Percentiles rank a stretch among this genome's conserved stretches.
phyloP scores from a whole-genome alignment of 1,284 basidiomycete genomes.

The Cryptococcus sp. region DNA sequence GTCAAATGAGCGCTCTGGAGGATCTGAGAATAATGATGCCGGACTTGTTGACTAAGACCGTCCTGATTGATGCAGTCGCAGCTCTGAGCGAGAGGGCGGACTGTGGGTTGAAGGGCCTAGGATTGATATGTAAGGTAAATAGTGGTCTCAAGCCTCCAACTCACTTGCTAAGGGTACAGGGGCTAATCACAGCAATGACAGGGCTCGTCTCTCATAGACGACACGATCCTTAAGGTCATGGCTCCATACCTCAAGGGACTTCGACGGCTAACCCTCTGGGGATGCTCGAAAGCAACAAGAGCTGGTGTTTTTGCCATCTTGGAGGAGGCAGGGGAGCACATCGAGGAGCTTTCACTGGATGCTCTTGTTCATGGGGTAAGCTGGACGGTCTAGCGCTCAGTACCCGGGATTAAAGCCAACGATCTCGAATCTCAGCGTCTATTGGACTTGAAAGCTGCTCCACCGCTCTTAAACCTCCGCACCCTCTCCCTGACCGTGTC shows the following conservation, averaged over 20 bases:
- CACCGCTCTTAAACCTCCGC: slow-evolving; percentile 20
- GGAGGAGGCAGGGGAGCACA: slow-evolving; percentile 16
- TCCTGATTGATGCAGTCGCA: slow-evolving; percentile 22
- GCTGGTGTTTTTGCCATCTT: slow-evolving; percentile 35
- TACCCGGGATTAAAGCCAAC: not conserved
- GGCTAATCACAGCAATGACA: slow-evolving; percentile 5
- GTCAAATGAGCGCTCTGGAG: slow-evolving; percentile 25
- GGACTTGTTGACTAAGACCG: slow-evolving; percentile 29
- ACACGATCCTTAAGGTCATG: slow-evolving; percentile 29
- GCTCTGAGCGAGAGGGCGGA: slow-evolving; percentile 18
- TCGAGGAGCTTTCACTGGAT: slow-evolving; percentile 44
- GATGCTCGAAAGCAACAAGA: slow-evolving; percentile 35
- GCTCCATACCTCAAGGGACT: slow-evolving; percentile 29
- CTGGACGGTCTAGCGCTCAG: not conserved
- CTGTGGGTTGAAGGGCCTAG: slow-evolving; percentile 37
- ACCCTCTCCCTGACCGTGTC: slow-evolving; percentile 35
- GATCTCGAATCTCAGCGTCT: slow-evolving; percentile 21
- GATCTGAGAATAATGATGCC: slow-evolving; percentile 48
- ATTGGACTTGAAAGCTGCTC: slow-evolving; percentile 26
- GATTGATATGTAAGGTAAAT: slow-evolving; percentile 41
- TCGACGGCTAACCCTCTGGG: slow-evolving; percentile 40
- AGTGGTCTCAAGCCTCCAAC: slow-evolving; percentile 3
- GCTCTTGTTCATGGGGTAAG: slow-evolving; percentile 36
- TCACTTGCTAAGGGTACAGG: not conserved
- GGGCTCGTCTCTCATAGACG: slow-evolving; percentile 36